Percentiles rank a stretch among this genome's conserved stretches.
Evolutionary conservation across 352 stramenopile genomes (phyloP).

Genomic region (Pythium sukuiense): DNA sequence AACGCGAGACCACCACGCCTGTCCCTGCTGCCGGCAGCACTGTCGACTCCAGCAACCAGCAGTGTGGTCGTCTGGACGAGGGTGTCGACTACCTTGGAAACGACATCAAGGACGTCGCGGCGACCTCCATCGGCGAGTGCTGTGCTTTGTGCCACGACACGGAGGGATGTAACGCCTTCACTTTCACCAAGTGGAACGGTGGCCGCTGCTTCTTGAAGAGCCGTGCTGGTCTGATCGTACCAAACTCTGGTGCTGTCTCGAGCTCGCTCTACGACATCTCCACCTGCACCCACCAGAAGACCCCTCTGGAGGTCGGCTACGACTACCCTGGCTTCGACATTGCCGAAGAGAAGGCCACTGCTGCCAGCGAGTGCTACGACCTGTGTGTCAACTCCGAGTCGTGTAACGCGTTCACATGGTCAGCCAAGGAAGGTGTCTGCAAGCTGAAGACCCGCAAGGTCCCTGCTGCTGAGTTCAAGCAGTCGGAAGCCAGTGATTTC

Average conservation of each 20-base stretch:
- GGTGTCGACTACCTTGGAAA: constrained; percentile 40
- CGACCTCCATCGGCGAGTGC: constrained; percentile 25
- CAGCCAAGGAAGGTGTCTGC: constrained; percentile 25
- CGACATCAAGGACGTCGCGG: constrained; percentile 29
- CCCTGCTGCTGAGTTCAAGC: constrained; percentile 7
- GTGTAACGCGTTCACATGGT: constrained; percentile 38
- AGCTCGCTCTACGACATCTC: constrained; percentile 32
- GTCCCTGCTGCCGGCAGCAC: background rate
- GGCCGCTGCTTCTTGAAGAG: constrained; percentile 38
- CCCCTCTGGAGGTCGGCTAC: constrained; percentile 24
- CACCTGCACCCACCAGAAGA: constrained; percentile 27
- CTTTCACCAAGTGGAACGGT: constrained; percentile 28
- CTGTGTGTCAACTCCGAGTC: constrained; percentile 13
- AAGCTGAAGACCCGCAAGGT: constrained; percentile 34
- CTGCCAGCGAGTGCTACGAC: constrained; percentile 26
- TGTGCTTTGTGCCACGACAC: constrained; percentile 29
- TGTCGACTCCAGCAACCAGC: constrained; percentile 1
- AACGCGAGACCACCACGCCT: constrained; percentile 8
- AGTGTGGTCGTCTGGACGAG: constrained; percentile 25
- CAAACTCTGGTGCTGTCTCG: constrained; percentile 21
- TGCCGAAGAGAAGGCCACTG: background rate
- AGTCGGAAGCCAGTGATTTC: constrained; percentile 5
- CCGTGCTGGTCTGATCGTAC: constrained; percentile 28
- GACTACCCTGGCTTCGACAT: constrained; percentile 36
- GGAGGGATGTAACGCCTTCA: constrained; percentile 30